phyloP scores from a whole-genome alignment of 768 basidiomycete genomes.

The Tephrocybe sp. region DNA sequence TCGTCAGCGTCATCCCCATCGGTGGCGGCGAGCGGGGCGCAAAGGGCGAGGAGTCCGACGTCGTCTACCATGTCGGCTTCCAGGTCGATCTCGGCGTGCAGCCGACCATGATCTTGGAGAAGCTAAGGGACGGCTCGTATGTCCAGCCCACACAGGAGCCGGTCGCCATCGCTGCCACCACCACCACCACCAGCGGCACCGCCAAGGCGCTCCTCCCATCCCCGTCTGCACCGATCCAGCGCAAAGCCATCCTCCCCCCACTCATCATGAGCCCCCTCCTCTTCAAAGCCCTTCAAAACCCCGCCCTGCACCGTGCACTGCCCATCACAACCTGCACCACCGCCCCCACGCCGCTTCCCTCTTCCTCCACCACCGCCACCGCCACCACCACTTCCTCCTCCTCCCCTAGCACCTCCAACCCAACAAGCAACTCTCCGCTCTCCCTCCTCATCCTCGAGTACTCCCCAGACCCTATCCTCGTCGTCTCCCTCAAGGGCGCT shows the following conservation, averaged over 20 bases:
- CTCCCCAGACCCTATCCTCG: conserved; percentile 81
- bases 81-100: conserved; percentile 92
- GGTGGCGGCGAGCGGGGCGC: conserved; percentile 53
- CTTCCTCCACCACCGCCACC: too few relatives aligned
- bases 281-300: conserved; percentile 41
- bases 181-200: too few relatives aligned
- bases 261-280: conserved; percentile 54
- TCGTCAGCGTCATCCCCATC: conserved; percentile 89
- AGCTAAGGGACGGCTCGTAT: conserved; percentile 77
- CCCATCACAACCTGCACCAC: conserved; percentile 42
- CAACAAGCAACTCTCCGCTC: conserved; percentile 44
- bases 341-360: conserved; percentile 26
- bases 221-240: conserved; percentile 29
- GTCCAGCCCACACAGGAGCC: conserved; percentile 39
- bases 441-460: conserved; percentile 61
- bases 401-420: conserved; percentile 1
- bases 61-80: conserved; percentile 91
- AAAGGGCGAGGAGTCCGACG: conserved; percentile 61
- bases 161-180: too few relatives aligned
- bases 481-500: conserved; percentile 88
- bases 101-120: conserved; percentile 80
- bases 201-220: not conserved
- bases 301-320: conserved; percentile 47
- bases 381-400: too few relatives aligned
- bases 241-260: conserved; percentile 50